Evolutionary conservation across 2,329 filamentous ascomycete genomes (phyloP).

Genomic region (Cryphonectria japonica): DNA sequence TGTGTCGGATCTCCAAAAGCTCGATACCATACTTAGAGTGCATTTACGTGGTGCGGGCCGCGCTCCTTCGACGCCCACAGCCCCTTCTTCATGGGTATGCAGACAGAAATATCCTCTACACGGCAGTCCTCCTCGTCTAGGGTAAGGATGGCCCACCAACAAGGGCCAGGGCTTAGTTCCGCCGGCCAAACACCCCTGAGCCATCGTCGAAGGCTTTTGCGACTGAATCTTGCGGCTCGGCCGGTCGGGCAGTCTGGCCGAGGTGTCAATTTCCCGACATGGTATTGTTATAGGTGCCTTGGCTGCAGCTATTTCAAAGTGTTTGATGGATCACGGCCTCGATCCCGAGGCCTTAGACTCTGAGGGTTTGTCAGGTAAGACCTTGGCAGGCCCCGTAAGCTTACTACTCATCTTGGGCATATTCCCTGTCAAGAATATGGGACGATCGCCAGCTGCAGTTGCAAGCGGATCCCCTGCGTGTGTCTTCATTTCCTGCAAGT

Average conservation of each 20-base stretch:
- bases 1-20: neutral
- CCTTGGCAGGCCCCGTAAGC: neutral
- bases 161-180: neutral
- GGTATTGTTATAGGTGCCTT: neutral
- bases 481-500: neutral
- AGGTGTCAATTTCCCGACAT: neutral
- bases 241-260: neutral
- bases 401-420: neutral
- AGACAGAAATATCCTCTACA: neutral
- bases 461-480: neutral
- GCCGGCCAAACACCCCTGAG: neutral
- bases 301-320: neutral
- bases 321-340: neutral
- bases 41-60: neutral
- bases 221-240: neutral
- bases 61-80: conserved; percentile 11
- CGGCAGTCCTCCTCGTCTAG: neutral
- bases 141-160: neutral
- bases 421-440: neutral
- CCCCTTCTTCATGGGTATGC: neutral
- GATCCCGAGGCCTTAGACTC: neutral
- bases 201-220: neutral
- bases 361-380: neutral
- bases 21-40: neutral
- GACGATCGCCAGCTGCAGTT: neutral